These are phyloP conservation scores for Candida tallmaniae DNA, from an alignment of 805 yeast species.

Conservation along the genomic window DNA sequence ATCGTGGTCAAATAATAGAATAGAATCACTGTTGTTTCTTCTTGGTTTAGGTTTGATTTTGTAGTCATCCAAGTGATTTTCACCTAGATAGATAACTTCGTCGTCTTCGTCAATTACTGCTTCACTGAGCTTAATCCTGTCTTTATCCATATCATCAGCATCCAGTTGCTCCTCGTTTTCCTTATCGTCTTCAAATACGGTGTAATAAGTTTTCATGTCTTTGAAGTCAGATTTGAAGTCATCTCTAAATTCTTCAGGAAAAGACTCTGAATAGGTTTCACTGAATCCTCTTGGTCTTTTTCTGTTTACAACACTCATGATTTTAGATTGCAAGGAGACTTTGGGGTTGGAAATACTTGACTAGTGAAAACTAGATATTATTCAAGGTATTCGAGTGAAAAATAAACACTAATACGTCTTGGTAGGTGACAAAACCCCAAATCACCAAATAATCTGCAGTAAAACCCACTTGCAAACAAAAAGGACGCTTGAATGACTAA, in stretches of 20 bases:
- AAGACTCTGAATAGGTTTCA: slow-evolving; percentile 23
- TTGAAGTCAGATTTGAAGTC: background rate
- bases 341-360: too few relatives aligned
- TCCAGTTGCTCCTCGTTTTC: too few relatives aligned
- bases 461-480: too few relatives aligned
- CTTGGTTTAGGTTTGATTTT: slow-evolving; percentile 13
- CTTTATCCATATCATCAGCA: background rate
- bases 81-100: slow-evolving; percentile 35
- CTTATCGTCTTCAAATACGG: slow-evolving; percentile 10
- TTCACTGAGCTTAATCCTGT: background rate
- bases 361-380: too few relatives aligned
- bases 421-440: too few relatives aligned
- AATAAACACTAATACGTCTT: too few relatives aligned
- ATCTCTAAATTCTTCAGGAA: background rate
- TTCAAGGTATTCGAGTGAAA: too few relatives aligned
- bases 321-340: too few relatives aligned
- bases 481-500: too few relatives aligned
- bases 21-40: slow-evolving; percentile 33
- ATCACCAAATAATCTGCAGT: too few relatives aligned
- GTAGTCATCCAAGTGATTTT: slow-evolving; percentile 17
- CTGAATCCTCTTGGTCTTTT: slow-evolving; percentile 44
- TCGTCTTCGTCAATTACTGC: slow-evolving; percentile 21
- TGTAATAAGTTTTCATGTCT: slow-evolving; percentile 6
- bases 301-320: slow-evolving; percentile 20
- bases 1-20: slow-evolving; percentile 32